Evolutionary conservation across 1,284 basidiomycete genomes (phyloP), one percentile per base, ranked within the genome.

Genomic region (Pascua guehoae): DNA sequence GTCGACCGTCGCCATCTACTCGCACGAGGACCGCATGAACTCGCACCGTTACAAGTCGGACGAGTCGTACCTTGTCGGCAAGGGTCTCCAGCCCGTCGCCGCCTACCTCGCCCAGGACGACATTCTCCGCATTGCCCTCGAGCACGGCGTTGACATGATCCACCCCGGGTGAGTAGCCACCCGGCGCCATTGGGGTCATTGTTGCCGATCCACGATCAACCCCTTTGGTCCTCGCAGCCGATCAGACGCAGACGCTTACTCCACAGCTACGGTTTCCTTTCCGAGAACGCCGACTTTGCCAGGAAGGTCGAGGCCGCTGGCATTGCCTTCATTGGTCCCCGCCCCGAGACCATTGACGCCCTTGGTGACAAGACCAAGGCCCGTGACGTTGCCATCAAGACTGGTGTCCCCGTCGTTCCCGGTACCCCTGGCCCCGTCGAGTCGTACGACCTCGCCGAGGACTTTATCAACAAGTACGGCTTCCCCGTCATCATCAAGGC

Each of bases 331-430:
- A 88, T 99, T 67, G 96, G 96, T 32, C 96, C 96, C 46, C 83
- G 89, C 42, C 94, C 95, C 42, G 90, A 96, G 77, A 94, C 95
- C 68, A 98, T 99, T 67, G 96, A 98, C 81, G 86, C 88, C 49
- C 85, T 98, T 52, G 96, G 96, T 63, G 95, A 98, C 83, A 98
- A 99, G 85, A 97, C 94, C 61, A 98, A 98, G 79, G 95, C 95
- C 48, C 85, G 93, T 70, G 84, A 85, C 47, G 81, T 94, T 53
- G 69, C 70, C 43, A 91, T 91, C 75, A 87, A 87, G 75, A 84
- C 88, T 56, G 86, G 87, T 58, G 96, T 99, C 37, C 94, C 96
- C 41, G 91, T 98, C 66, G 96, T 98, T 24, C 96, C 96, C 49
- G 96, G 96, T 72, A 98, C 96, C 7, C 91, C 93, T 36, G 96